Evolutionary conservation across 768 basidiomycete species (phyloP), one percentile per base, ranked within the genome.

Genomic region (Psilocybe tampanensis): DNA sequence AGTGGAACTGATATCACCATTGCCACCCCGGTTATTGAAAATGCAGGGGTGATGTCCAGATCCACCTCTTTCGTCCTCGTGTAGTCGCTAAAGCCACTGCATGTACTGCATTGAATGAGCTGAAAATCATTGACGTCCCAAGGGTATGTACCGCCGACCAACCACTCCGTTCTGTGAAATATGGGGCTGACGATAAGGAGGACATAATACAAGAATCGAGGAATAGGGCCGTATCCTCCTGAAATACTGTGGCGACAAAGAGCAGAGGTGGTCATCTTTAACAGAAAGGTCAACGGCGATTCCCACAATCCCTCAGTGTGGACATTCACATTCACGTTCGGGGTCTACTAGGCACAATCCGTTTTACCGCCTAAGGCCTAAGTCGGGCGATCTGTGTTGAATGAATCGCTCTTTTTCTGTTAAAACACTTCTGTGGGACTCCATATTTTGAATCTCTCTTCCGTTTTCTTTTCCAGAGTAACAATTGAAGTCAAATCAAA

Each of bases 61-160:
- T 54, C 58, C 24, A 54, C 52, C 18, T 52, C 44, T 15, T 41
- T 2, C 43, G 26, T 24, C 58, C 58, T 54, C 48, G 49, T 24
- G 53, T 34, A 33, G 58, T 50, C 23, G 52, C 58, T 48, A 59
- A 51, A 36, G 58, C 58, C n/a, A 55, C 48, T 1, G 58, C 26
- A 18, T 59, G 53, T 26, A 54, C 52, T 1, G 58, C 58, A 15
- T 52, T 48, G 26, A 59, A 54, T 1, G 58, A 59, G 41, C 52
- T 54, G 47, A 55, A 59, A 15, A 59, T 51, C 58, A 54, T 59
- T 26, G 58, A 59, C 39, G 58, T 53, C 15, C 58, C 58, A 34
- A 59, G 58, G 7, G 58, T 54, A n/a, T 47, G 58, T 54, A n/a
- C 52, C 44, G 32, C 47, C 47, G 47, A 59, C 58, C 6, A 59